phyloP scores from a whole-genome alignment of 306 rosid species.

The Sesbania bispinosa region DNA sequence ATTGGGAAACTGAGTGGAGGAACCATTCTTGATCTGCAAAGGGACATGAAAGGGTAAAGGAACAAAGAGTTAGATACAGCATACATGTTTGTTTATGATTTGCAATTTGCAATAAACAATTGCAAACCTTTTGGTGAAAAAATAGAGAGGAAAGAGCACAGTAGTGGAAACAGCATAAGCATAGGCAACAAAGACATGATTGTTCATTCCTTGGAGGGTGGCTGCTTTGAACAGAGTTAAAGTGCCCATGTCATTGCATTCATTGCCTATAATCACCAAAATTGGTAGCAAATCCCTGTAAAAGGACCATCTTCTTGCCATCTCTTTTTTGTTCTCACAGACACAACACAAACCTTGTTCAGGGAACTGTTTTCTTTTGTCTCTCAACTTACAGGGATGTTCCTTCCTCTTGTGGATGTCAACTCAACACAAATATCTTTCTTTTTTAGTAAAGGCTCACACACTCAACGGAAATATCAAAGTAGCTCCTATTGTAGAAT shows the following conservation, averaged over 20 bases:
- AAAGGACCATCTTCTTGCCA: constrained; percentile 36
- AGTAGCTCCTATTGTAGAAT: too few species aligned
- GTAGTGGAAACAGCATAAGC: constrained; percentile 72
- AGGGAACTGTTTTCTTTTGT: background rate
- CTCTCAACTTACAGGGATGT: too few species aligned
- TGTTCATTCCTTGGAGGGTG: constrained; percentile 66
- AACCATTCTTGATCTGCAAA: constrained; percentile 58
- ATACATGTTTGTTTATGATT: background rate
- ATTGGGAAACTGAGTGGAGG: constrained; percentile 70
- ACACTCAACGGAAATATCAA: too few species aligned
- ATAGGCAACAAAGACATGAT: constrained; percentile 78
- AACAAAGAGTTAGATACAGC: background rate
- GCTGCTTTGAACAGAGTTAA: constrained; percentile 92
- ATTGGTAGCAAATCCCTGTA: constrained; percentile 53
- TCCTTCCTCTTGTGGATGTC: background rate
- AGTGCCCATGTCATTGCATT: constrained; percentile 56
- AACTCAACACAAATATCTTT: too few species aligned
- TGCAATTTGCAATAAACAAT: background rate
- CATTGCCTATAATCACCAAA: constrained; percentile 53
- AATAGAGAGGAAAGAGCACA: constrained; percentile 62
- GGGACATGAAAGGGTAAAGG: constrained; percentile 14
- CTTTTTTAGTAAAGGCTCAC: too few species aligned
- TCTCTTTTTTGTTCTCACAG: background rate
- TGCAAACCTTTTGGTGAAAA: background rate
- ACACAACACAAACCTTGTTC: background rate